These are phyloP conservation scores for Neonectria hederae DNA, from an alignment of 2,329 filamentous ascomycete genomes.

Conservation along the genomic window DNA sequence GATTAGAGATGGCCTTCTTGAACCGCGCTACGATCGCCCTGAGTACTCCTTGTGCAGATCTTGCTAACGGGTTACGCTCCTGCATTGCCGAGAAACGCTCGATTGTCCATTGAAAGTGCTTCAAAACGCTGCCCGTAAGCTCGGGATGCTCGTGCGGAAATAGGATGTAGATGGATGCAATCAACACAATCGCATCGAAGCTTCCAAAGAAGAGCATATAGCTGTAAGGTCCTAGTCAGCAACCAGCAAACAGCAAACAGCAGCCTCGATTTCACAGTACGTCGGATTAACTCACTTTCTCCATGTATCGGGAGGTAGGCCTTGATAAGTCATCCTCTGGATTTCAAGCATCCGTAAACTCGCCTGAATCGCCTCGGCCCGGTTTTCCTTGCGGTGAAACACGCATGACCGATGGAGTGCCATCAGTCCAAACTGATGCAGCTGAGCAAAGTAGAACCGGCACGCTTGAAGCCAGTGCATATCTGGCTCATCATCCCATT, in stretches of 20 bases:
- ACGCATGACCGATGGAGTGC: slow-evolving; percentile 70
- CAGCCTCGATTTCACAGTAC: neutral
- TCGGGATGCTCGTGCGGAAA: slow-evolving; percentile 66
- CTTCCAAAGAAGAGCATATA: slow-evolving; percentile 70
- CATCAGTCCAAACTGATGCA: slow-evolving; percentile 64
- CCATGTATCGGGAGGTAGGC: slow-evolving; percentile 61
- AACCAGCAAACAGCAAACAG: neutral
- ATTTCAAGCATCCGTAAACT: slow-evolving; percentile 64
- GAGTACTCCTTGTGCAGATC: slow-evolving; percentile 63
- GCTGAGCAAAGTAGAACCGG: slow-evolving; percentile 58
- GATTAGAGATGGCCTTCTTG: slow-evolving; percentile 57
- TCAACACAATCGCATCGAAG: slow-evolving; percentile 70
- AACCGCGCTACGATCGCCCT: slow-evolving; percentile 64
- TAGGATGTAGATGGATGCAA: slow-evolving; percentile 69
- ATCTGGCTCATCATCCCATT: slow-evolving; percentile 64
- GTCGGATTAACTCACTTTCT: slow-evolving; percentile 45
- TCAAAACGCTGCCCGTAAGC: slow-evolving; percentile 56
- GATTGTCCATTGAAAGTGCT: slow-evolving; percentile 68
- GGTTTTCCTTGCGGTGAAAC: slow-evolving; percentile 63
- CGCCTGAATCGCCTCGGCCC: slow-evolving; percentile 65
- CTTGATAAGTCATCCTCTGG: slow-evolving; percentile 61
- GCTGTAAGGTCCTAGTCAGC: slow-evolving; percentile 35
- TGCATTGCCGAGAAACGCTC: slow-evolving; percentile 67
- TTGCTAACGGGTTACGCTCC: slow-evolving; percentile 62
- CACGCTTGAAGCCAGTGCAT: slow-evolving; percentile 61